These are phyloP conservation scores for Helianthus tuberosus DNA, from an alignment of 129 eudicot species.

Conservation along the genomic window DNA sequence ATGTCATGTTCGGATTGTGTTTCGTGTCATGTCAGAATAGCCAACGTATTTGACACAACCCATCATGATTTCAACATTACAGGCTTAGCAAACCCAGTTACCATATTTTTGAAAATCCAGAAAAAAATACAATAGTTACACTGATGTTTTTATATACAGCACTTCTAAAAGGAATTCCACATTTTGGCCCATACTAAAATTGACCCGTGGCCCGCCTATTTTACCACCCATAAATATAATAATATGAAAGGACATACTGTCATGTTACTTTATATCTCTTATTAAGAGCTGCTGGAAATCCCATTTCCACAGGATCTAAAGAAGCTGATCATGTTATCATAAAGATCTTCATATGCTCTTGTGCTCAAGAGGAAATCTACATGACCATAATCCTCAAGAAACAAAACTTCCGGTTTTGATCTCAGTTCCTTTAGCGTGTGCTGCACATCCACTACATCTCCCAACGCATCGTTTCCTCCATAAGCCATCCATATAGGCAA, in stretches of 20 bases:
- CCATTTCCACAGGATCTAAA: constrained; percentile 52
- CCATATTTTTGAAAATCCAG: neutral
- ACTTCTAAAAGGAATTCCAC: neutral
- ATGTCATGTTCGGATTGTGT: no score
- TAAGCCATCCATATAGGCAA: constrained; percentile 96
- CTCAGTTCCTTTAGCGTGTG: constrained; percentile 68
- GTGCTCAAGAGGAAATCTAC: constrained; percentile 75
- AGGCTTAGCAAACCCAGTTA: no score
- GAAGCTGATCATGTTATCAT: constrained; percentile 61
- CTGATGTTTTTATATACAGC: neutral
- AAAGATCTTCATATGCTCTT: constrained; percentile 72
- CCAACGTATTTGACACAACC: no score
- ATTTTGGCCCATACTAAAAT: neutral
- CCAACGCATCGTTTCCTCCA: constrained; percentile 88
- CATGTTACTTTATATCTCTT: constrained; percentile 12
- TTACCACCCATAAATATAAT: neutral
- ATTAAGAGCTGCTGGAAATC: constrained; percentile 43
- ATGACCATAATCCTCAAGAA: constrained; percentile 87
- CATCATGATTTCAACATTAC: no score
- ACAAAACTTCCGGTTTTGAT: constrained; percentile 65
- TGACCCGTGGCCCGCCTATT: neutral
- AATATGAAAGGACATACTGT: neutral
- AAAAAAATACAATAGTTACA: neutral
- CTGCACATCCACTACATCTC: constrained; percentile 74
- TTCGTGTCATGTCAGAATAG: no score